Conservation (phyloP, 148 eudicot species). For the Cornus florida region DNA sequence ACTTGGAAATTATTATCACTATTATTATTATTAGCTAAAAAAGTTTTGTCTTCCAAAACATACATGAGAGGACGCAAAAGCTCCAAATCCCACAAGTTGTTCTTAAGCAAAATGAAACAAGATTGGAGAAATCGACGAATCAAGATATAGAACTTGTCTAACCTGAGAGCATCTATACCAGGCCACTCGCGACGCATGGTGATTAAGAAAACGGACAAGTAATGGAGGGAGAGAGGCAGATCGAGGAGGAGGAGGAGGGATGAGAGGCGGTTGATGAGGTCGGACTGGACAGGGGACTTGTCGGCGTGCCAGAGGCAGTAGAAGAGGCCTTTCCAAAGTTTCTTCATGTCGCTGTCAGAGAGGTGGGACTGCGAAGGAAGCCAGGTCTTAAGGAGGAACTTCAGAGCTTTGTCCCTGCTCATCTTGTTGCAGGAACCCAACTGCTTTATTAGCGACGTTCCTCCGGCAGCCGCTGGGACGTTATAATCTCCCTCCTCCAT, state of each 20-base stretch:
- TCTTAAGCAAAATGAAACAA: constrained; percentile 53
- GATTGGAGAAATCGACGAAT: constrained; percentile 58
- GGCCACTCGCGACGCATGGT: constrained; percentile 83
- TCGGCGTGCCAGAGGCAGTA: constrained; percentile 92
- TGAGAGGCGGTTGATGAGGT: constrained; percentile 55
- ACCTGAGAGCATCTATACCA: constrained; percentile 78
- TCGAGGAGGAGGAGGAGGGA: constrained; percentile 40
- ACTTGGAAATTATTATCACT: constrained; percentile 21
- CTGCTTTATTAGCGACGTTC: constrained; percentile 41
- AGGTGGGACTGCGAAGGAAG: constrained; percentile 46
- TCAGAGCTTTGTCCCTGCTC: constrained; percentile 57
- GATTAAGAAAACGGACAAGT: constrained; percentile 50
- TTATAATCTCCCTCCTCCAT: too few relatives aligned
- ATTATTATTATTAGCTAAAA: constrained; percentile 34
- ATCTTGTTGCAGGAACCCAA: constrained; percentile 67
- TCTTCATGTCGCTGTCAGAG: constrained; percentile 71
- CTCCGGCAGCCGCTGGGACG: too few relatives aligned
- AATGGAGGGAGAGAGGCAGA: constrained; percentile 41
- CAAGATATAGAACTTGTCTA: constrained; percentile 84
- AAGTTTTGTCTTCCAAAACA: constrained; percentile 44
- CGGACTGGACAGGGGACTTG: constrained; percentile 54
- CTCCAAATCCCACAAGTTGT: constrained; percentile 57
- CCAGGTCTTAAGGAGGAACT: constrained; percentile 40
- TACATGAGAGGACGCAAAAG: constrained; percentile 34
- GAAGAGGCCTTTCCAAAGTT: constrained; percentile 90